These are phyloP conservation scores for Colletotrichum gigasporum DNA, from an alignment of 2,329 filamentous ascomycete genomes.

Conservation along the genomic window DNA sequence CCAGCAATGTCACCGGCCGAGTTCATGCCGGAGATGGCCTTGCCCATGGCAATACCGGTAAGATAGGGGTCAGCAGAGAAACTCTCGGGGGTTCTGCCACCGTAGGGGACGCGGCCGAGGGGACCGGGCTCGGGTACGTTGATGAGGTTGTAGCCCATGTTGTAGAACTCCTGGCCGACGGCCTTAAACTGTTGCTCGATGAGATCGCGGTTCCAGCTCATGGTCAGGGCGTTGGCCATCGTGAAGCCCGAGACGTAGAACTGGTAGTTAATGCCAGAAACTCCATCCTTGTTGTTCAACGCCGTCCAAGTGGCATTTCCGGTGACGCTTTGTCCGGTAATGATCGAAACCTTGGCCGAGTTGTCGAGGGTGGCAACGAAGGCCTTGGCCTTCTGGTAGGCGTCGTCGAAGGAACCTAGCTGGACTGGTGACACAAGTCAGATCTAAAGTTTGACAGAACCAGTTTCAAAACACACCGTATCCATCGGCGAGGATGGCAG, in stretches of 20 bases:
- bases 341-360: conserved; percentile 19
- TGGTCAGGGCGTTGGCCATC: conserved; percentile 31
- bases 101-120: conserved; percentile 59
- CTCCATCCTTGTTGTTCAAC: conserved; percentile 30
- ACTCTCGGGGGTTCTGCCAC: conserved; percentile 68
- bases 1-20: conserved; percentile 65
- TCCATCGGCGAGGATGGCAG: conserved; percentile 16
- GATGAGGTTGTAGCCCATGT: conserved; percentile 32
- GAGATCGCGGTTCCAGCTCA: conserved; percentile 35
- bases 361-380: conserved; percentile 24
- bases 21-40: conserved; percentile 64
- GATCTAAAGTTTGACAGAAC: background rate
- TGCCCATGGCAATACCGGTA: conserved; percentile 62
- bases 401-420: conserved; percentile 7
- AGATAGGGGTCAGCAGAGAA: conserved; percentile 68
- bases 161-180: conserved; percentile 32
- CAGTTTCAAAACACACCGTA: background rate
- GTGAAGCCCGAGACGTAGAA: conserved; percentile 35
- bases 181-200: conserved; percentile 29
- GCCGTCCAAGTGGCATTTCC: conserved; percentile 22
- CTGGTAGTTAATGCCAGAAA: conserved; percentile 31
- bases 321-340: conserved; percentile 20
- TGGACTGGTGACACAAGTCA: background rate
- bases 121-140: conserved; percentile 28
- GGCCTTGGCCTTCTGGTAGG: conserved; percentile 22